Evolutionary conservation across 2,329 filamentous ascomycete species (phyloP).

Genomic region (Tolypocladium capitatum): DNA sequence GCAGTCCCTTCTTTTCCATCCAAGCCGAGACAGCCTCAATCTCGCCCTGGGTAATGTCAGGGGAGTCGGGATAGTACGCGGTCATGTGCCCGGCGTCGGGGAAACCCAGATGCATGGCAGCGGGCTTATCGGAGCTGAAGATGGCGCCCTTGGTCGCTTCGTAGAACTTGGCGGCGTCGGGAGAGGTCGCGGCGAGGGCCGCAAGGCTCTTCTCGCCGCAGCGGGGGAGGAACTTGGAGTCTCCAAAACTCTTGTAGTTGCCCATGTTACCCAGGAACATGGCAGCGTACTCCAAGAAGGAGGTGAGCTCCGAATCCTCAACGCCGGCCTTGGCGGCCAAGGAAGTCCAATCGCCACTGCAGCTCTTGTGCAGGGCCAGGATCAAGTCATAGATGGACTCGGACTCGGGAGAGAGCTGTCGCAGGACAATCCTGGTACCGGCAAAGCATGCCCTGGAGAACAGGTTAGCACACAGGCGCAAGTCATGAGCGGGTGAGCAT

Average conservation of each 20-base stretch:
- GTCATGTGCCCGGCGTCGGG: slow-evolving; percentile 64
- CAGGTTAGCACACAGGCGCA: background rate
- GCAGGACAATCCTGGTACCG: slow-evolving; percentile 64
- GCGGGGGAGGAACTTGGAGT: slow-evolving; percentile 71
- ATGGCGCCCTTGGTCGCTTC: slow-evolving; percentile 57
- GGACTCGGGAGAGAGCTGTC: slow-evolving; percentile 71
- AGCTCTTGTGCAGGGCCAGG: slow-evolving; percentile 52
- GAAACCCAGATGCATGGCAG: slow-evolving; percentile 64
- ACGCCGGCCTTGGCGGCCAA: slow-evolving; percentile 53
- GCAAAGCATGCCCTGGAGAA: slow-evolving; percentile 56
- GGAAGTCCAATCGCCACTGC: slow-evolving; percentile 56
- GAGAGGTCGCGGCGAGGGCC: slow-evolving; percentile 46
- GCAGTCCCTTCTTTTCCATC: slow-evolving; percentile 56
- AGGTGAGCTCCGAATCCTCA: slow-evolving; percentile 47
- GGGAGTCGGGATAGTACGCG: slow-evolving; percentile 69
- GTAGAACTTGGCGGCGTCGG: slow-evolving; percentile 51
- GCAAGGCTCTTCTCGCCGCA: slow-evolving; percentile 50
- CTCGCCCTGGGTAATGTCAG: slow-evolving; percentile 60
- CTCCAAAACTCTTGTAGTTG: slow-evolving; percentile 81
- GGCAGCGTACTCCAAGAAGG: slow-evolving; percentile 64
- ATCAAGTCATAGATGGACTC: slow-evolving; percentile 75
- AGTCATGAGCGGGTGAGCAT: background rate
- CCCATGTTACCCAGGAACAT: slow-evolving; percentile 71
- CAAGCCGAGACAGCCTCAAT: slow-evolving; percentile 60
- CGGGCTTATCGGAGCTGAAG: slow-evolving; percentile 51